Conservation (phyloP, 805 yeast species). For the Saccharomycopsis fibuligera region DNA sequence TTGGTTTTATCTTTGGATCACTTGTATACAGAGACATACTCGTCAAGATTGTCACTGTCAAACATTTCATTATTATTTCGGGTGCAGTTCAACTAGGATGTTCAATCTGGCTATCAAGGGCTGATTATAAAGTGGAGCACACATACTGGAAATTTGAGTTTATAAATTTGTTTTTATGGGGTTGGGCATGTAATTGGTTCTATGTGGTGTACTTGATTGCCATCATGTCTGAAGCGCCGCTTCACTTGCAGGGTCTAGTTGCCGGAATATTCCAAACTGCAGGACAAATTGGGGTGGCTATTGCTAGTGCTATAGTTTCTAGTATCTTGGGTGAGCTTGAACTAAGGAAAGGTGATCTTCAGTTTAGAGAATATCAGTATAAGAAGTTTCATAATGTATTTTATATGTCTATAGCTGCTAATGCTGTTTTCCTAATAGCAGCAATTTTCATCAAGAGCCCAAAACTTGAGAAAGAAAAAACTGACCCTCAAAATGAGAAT, state of each 20-base stretch:
- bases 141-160: constrained; percentile 10
- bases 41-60: background rate
- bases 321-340: constrained; percentile 29
- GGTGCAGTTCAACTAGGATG: constrained; percentile 14
- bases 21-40: background rate
- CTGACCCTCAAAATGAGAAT: no score
- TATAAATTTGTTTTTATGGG: constrained; percentile 10
- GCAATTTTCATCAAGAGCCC: background rate
- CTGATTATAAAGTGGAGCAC: constrained; percentile 3
- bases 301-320: constrained; percentile 27
- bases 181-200: constrained; percentile 25
- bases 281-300: constrained; percentile 31
- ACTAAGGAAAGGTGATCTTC: no score
- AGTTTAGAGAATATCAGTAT: background rate
- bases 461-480: no score
- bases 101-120: constrained; percentile 13
- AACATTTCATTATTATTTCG: background rate
- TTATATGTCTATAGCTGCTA: constrained; percentile 4
- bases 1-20: constrained; percentile 20
- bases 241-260: constrained; percentile 34
- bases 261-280: constrained; percentile 32
- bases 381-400: constrained; percentile 1
- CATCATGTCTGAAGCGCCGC: constrained; percentile 30
- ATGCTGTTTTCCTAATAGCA: background rate
- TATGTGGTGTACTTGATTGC: constrained; percentile 32